Percentiles rank a stretch among this genome's conserved stretches.
Conservation (phyloP, 148 eudicot genomes). For the Rhododendron simsii region DNA sequence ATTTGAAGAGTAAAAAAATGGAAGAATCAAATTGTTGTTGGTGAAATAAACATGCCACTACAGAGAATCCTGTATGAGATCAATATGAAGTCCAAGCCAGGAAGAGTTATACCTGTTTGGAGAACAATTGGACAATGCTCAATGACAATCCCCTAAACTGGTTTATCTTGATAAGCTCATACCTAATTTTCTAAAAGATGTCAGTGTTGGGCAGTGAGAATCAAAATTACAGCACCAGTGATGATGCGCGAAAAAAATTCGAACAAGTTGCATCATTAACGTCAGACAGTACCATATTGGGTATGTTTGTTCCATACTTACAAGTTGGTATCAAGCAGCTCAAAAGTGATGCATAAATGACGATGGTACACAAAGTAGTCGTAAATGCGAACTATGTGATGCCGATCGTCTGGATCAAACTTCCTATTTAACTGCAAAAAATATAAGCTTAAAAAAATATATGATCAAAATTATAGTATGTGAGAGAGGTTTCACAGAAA, state of each 20-base stretch:
- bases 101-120: slow-evolving; percentile 67
- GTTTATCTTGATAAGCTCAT: slow-evolving; percentile 85
- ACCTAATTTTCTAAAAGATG: slow-evolving; percentile 36
- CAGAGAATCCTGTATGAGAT: slow-evolving; percentile 2
- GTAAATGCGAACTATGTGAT: slow-evolving; percentile 94
- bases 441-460: slow-evolving; percentile 7
- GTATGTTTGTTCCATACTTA: slow-evolving; percentile 30
- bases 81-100: not conserved
- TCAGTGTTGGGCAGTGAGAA: slow-evolving; percentile 1
- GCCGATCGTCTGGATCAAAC: slow-evolving; percentile 94
- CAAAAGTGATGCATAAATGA: slow-evolving; percentile 90
- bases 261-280: not conserved
- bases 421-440: slow-evolving; percentile 68
- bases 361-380: slow-evolving; percentile 88
- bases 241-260: not conserved
- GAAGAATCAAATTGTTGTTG: slow-evolving; percentile 13
- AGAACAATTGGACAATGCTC: slow-evolving; percentile 91
- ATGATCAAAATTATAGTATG: slow-evolving; percentile 7
- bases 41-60: slow-evolving; percentile 1
- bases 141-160: slow-evolving; percentile 81
- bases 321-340: slow-evolving; percentile 86
- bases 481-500: slow-evolving; percentile 14
- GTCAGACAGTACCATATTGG: not conserved
- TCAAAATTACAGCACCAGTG: not conserved
- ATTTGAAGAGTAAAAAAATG: slow-evolving; percentile 1